Base-by-base conservation (phyloP, 345 rosid species). In the Passiflora organensis region DNA sequence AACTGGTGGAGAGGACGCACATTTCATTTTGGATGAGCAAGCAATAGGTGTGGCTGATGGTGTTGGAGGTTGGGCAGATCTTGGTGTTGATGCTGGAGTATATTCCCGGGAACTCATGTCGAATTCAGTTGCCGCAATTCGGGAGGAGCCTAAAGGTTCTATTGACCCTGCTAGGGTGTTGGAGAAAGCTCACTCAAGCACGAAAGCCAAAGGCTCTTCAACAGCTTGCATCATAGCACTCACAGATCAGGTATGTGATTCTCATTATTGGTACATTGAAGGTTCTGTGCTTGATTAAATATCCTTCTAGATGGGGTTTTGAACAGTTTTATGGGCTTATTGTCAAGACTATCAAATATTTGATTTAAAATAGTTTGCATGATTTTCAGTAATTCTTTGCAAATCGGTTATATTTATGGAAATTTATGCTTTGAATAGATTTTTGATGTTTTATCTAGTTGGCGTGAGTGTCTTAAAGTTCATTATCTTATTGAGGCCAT, bases 1-100 rank as follows among this genome's bases (percentile, higher is more conserved):
- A 42, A 89, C 97, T 16, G 99, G 99, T n/a, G 99, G 99, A 51
- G 99, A 93, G 71, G 99, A 93, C 83, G 99, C 99, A 16, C 99
- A 93, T 63, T 93, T 93, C 58, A 79, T 93, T 24, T 89, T 76
- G 13, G 87, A 89, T 63, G 84, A 81, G 64, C 95, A 93, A 48
- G 99, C 96, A 15, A 51, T 93, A 32, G 96, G 96, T 42, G 87
- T 89, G 68, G 99, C 99, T 24, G 99, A 93, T 73, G 99, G 97
- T 51, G 99, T 93, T 68, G 99, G 99, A 45, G 99, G 96, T 36
- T 93, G 99, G 99, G 99, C 97, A 13, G 93, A 80, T 67, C 80
- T 71, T 13, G 99, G 99, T 59, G 80, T 93, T 43, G 84, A 93
- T 75, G 51, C 99, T 13, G 99, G 99, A 61, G 61, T 0, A 43